These are phyloP conservation scores for Helotiales sp. DNA, from an alignment of 2,329 filamentous ascomycete species.

Conservation along the genomic window DNA sequence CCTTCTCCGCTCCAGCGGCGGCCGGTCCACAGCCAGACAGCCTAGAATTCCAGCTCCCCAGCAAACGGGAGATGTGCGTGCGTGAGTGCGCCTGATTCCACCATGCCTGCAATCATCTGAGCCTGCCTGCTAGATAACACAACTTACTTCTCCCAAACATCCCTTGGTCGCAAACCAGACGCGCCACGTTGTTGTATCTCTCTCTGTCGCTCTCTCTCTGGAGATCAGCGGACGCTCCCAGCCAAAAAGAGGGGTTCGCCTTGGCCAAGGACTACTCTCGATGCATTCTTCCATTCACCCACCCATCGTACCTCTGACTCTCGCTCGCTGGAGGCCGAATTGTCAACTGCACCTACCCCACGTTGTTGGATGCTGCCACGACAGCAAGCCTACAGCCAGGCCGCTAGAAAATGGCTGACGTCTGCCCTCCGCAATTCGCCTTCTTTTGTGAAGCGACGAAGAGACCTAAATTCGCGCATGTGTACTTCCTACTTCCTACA, in stretches of 20 bases:
- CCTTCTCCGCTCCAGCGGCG: constrained; percentile 4
- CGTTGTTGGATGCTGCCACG: constrained; percentile 46
- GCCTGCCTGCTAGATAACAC: background rate
- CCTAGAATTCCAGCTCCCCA: background rate
- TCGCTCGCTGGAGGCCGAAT: constrained; percentile 8
- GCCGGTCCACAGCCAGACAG: background rate
- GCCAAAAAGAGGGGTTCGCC: constrained; percentile 7
- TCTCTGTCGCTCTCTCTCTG: background rate
- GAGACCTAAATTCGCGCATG: constrained; percentile 3
- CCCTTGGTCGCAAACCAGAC: background rate
- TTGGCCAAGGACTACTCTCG: constrained; percentile 8
- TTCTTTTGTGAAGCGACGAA: constrained; percentile 5
- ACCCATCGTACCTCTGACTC: too few species aligned
- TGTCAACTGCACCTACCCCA: constrained; percentile 42
- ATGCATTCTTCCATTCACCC: constrained; percentile 23
- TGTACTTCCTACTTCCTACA: background rate
- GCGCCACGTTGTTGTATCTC: constrained; percentile 13
- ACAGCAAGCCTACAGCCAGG: constrained; percentile 37
- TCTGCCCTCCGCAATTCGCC: constrained; percentile 18
- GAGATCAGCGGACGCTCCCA: constrained; percentile 12
- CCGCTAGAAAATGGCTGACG: constrained; percentile 16
- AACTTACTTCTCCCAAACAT: background rate
- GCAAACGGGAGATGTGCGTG: constrained; percentile 10
- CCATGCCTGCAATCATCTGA: background rate
- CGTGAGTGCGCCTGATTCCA: background rate